A percentile compares a stretch with the other conserved stretches of the same genome.
phyloP scores from a whole-genome alignment of 345 rosid species.

The Anastatica hierochuntica region DNA sequence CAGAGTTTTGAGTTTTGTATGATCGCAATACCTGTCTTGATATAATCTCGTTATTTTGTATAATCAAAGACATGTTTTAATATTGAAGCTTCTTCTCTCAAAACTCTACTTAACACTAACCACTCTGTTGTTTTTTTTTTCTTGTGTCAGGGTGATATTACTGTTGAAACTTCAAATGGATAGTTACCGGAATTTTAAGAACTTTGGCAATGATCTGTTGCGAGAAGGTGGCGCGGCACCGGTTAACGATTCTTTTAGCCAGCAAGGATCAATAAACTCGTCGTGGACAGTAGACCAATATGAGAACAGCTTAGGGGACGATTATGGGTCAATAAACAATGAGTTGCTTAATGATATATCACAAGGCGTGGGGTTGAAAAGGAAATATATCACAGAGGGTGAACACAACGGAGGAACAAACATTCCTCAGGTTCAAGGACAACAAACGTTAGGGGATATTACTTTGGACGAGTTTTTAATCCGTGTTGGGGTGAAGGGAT shows the following conservation, averaged over 20 bases:
- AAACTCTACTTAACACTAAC: conserved; percentile 2
- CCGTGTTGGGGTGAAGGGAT: conserved; percentile 45
- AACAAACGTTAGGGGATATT: conserved; percentile 67
- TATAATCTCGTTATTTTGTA: no score
- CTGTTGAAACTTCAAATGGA: conserved; percentile 43
- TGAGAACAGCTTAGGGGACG: conserved; percentile 51
- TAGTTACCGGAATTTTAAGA: conserved; percentile 45
- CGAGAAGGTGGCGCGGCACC: neutral
- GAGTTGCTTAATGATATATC: conserved; percentile 49
- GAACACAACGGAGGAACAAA: conserved; percentile 5
- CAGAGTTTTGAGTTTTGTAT: neutral
- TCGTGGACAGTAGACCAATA: conserved; percentile 68
- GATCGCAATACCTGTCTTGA: no score
- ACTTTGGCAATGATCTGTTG: conserved; percentile 26
- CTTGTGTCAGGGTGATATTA: neutral
- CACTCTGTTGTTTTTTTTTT: neutral
- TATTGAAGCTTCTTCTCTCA: neutral
- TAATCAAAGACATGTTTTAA: neutral
- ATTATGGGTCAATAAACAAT: conserved; percentile 86
- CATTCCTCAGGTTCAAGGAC: conserved; percentile 43
- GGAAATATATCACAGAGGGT: conserved; percentile 46
- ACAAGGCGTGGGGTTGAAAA: conserved; percentile 38
- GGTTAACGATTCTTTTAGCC: conserved; percentile 24
- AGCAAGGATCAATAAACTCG: conserved; percentile 55
- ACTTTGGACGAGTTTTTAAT: conserved; percentile 73